Evolutionary conservation across 75 land plant species (phyloP).

Genomic region (Chamaecyparis obtusa): DNA sequence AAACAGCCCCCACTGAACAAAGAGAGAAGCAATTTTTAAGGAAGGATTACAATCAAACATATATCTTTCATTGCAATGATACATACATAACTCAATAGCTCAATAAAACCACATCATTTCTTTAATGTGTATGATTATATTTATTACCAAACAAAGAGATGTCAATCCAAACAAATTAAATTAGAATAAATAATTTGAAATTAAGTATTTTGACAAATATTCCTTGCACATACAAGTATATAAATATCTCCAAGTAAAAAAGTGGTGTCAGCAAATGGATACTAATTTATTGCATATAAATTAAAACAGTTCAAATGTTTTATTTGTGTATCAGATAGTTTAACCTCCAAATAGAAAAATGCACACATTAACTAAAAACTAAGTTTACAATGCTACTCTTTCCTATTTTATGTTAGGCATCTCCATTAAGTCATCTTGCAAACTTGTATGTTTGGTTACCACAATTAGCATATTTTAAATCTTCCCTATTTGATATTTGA

Average conservation of each 20-base stretch:
- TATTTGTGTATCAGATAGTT: neutral
- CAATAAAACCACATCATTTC: neutral
- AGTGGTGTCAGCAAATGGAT: neutral
- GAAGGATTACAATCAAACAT: neutral
- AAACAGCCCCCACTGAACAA: constrained; percentile 87
- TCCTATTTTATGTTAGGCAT: neutral
- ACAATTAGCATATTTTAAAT: neutral
- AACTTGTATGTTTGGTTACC: neutral
- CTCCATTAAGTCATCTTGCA: neutral
- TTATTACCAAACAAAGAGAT: neutral
- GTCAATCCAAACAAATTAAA: neutral
- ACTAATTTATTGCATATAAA: neutral
- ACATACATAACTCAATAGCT: neutral
- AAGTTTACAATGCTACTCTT: neutral
- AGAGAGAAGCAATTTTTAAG: neutral
- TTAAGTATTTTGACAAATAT: neutral
- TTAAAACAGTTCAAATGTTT: neutral
- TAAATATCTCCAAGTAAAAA: neutral
- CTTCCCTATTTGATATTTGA: neutral
- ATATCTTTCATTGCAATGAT: neutral
- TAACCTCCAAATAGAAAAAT: neutral
- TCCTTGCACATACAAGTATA: neutral
- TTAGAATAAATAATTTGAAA: neutral
- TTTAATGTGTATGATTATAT: neutral
- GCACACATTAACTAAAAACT: neutral